Conservation (phyloP, 176 grass and related monocot genomes). For the Secale cereale region DNA sequence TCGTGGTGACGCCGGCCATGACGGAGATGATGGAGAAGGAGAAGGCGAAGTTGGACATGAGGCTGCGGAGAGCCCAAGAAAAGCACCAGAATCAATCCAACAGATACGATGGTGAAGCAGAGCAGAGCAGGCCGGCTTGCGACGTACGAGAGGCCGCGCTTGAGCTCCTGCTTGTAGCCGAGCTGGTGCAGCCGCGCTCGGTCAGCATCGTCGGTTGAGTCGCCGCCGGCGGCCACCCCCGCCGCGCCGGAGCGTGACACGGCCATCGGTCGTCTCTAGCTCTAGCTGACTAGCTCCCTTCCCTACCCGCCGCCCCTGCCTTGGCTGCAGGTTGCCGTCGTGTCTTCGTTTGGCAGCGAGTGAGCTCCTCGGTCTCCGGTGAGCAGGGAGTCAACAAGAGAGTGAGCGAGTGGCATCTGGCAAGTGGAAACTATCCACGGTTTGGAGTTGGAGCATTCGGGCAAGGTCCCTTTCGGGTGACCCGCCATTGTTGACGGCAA, state of each 20-base stretch:
- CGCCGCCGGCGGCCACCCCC: neutral
- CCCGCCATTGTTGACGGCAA: neutral
- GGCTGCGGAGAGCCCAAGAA: conserved; percentile 5
- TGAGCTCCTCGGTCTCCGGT: neutral
- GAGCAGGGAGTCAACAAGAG: neutral
- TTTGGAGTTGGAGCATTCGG: neutral
- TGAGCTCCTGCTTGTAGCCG: conserved; percentile 83
- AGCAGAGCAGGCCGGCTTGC: neutral
- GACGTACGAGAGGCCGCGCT: conserved; percentile 61
- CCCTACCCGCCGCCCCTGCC: neutral
- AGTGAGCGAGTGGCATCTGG: neutral
- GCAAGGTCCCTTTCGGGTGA: neutral
- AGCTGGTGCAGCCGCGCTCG: conserved; percentile 45
- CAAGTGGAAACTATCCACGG: neutral
- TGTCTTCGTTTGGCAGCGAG: neutral
- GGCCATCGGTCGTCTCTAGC: neutral
- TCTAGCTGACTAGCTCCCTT: neutral
- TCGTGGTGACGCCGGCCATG: conserved; percentile 46
- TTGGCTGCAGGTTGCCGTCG: neutral
- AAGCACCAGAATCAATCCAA: no score
- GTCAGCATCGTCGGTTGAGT: conserved; percentile 24
- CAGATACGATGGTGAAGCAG: neutral
- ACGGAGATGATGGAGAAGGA: conserved; percentile 62
- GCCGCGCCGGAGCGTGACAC: neutral
- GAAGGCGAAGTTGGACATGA: conserved; percentile 56